A percentile compares a stretch with the other conserved stretches of the same genome.
Conservation (phyloP, 2,329 filamentous ascomycete genomes). For the Aspergillus sp. region DNA sequence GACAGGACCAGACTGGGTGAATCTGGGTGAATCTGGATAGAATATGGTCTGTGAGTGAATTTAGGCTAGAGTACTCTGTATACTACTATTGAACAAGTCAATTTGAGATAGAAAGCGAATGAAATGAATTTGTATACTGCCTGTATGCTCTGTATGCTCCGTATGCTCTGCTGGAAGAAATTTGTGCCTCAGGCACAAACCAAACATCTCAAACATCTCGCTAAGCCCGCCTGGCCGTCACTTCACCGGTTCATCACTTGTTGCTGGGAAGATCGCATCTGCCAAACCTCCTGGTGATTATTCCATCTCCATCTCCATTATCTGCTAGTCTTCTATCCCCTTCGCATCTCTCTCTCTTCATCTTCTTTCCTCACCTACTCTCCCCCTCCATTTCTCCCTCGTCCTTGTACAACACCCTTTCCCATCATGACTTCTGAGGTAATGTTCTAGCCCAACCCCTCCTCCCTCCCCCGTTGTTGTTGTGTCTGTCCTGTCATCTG, state of each 20-base stretch:
- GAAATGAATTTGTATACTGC: too few species aligned
- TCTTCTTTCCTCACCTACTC: constrained; percentile 9
- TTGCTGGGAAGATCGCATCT: constrained; percentile 19
- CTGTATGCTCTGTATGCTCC: too few species aligned
- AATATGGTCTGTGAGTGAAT: too few species aligned
- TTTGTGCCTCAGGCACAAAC: constrained; percentile 10
- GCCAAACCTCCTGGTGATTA: constrained; percentile 10
- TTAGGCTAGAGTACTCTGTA: too few species aligned
- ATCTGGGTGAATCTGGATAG: too few species aligned
- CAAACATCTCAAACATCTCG: constrained; percentile 15
- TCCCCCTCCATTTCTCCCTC: constrained; percentile 7
- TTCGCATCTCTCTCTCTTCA: constrained; percentile 9
- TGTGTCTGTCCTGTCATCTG: constrained; percentile 21
- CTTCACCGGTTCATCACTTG: constrained; percentile 21
- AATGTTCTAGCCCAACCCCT: constrained; percentile 34
- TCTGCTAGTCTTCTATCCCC: constrained; percentile 6
- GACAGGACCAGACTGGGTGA: too few species aligned
- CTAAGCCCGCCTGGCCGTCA: constrained; percentile 10
- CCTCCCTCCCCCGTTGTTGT: constrained; percentile 19
- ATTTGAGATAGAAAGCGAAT: too few species aligned
- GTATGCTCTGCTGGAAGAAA: not conserved
- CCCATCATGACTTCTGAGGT: constrained; percentile 60
- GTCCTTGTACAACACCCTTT: not conserved
- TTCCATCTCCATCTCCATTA: constrained; percentile 3
- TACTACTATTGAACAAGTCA: too few species aligned